Evolutionary conservation across 805 yeast species (phyloP), one percentile per base, ranked within the genome.

Genomic region (Diddensiella caesifluorescens): DNA sequence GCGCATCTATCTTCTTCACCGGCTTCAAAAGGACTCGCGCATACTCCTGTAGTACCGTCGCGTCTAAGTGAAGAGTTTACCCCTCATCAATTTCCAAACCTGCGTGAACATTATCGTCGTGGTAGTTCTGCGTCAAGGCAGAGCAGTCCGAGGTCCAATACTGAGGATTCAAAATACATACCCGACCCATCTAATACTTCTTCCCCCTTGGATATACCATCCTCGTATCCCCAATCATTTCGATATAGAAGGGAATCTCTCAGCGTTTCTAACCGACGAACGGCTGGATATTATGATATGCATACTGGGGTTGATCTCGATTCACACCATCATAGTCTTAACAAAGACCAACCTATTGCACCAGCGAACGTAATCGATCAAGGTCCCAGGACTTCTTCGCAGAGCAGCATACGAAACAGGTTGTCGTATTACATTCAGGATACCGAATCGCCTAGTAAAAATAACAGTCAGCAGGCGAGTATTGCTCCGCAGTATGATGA

Each of bases 31-130:
- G 31, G 42, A 32, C 23, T 30, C 32, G 21, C 57, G 31, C 59
- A 62, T 42, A 49, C 56, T 3, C 67, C 67, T 2, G 51, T 57
- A n/a, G 48, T 56, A 31, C 65, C 67, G 13, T 62, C 67, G 5
- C 53, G 67, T 12, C 48, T 63, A 22, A 56, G 61, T 35, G 64
- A 60, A 38, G 63, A 60, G 22, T 47, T 55, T 15, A 48, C 51
- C 5, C 42, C 49, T 5, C 48, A 43, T 5, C 37, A 36, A 9
- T 32, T 33, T 5, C n/a, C 9, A 18, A 39, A 32, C n/a, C 13
- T 16, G 34, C 15, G 13, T n/a, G n/a, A n/a, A n/a, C n/a, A n/a
- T n/a, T n/a, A n/a, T n/a, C n/a, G n/a, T n/a, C 16, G 42, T 5
- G n/a, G 18, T 9, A 3, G 26, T 15, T 15, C 30, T 5, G 42